Percentiles rank a stretch among this genome's conserved stretches.
These are phyloP conservation scores for Platanthera zijinensis DNA, from an alignment of 106 monocot genomes.

Conservation along the genomic window DNA sequence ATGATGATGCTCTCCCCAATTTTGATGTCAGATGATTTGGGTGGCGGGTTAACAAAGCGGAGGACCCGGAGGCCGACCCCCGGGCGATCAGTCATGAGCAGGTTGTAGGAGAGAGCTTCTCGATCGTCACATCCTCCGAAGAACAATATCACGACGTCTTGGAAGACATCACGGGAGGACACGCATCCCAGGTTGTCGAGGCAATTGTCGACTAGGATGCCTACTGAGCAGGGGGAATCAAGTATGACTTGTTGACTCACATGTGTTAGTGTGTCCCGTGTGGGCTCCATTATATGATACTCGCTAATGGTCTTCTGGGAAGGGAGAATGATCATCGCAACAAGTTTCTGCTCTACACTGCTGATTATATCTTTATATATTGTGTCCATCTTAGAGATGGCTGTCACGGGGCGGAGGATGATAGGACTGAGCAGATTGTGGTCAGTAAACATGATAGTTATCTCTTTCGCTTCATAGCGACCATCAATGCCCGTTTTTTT, in stretches of 20 bases:
- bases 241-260: conserved; percentile 26
- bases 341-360: conserved; percentile 24
- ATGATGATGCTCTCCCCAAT: no score
- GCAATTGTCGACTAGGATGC: conserved; percentile 1
- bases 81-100: no score
- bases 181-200: no score
- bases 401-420: conserved; percentile 22
- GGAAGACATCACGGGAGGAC: no score
- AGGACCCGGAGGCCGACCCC: no score
- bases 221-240: conserved; percentile 36
- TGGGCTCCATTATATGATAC: conserved; percentile 21
- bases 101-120: no score
- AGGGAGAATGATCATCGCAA: conserved; percentile 28
- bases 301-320: conserved; percentile 40
- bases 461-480: conserved; percentile 10
- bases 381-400: conserved; percentile 15
- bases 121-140: no score
- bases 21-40: no score
- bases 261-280: conserved; percentile 10
- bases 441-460: conserved; percentile 23
- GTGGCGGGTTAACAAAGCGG: no score
- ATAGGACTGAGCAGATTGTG: conserved; percentile 13
- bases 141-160: no score
- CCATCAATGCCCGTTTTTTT: conserved; percentile 5
- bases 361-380: conserved; percentile 40